Evolutionary conservation across 371 early-diverging fungal genomes (phyloP).

Genomic region (Syncephalastrum sp.): DNA sequence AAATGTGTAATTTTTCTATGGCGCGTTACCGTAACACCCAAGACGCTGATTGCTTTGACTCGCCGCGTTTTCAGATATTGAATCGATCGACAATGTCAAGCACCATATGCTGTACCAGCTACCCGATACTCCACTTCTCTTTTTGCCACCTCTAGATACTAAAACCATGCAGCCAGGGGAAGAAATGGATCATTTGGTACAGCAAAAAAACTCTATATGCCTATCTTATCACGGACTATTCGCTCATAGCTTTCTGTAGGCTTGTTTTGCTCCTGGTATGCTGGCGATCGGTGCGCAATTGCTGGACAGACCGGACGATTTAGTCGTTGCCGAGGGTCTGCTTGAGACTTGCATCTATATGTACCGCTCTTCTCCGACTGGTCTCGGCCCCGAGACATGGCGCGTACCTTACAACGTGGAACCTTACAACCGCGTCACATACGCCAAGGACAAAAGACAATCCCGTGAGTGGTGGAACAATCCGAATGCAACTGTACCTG

Average conservation of each 20-base stretch:
- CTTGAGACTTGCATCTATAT: slow-evolving; percentile 57
- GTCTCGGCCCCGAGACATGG: slow-evolving; percentile 57
- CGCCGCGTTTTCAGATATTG: slow-evolving; percentile 26
- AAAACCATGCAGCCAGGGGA: slow-evolving; percentile 8
- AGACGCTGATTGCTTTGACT: not conserved
- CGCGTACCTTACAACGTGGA: slow-evolving; percentile 14
- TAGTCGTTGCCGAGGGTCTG: slow-evolving; percentile 43
- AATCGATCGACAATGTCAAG: slow-evolving; percentile 42
- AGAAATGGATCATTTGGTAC: slow-evolving; percentile 56
- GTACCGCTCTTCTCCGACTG: slow-evolving; percentile 49
- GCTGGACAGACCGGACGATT: slow-evolving; percentile 41
- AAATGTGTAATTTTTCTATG: slow-evolving; percentile 48
- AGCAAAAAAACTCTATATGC: slow-evolving; percentile 23
- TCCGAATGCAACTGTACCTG: too few relatives aligned
- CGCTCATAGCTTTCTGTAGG: slow-evolving; percentile 6
- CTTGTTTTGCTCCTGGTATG: slow-evolving; percentile 74
- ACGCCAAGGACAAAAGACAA: too few relatives aligned
- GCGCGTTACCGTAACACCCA: slow-evolving; percentile 7
- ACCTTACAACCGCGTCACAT: slow-evolving; percentile 14
- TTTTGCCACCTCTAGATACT: slow-evolving; percentile 40
- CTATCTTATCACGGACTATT: slow-evolving; percentile 11
- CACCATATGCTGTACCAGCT: slow-evolving; percentile 43
- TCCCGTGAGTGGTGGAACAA: too few relatives aligned
- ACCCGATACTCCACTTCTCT: slow-evolving; percentile 38
- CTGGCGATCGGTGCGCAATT: slow-evolving; percentile 57